These are phyloP conservation scores for Nicotiana attenuata DNA, from an alignment of 257 asterid species.

Conservation along the genomic window DNA sequence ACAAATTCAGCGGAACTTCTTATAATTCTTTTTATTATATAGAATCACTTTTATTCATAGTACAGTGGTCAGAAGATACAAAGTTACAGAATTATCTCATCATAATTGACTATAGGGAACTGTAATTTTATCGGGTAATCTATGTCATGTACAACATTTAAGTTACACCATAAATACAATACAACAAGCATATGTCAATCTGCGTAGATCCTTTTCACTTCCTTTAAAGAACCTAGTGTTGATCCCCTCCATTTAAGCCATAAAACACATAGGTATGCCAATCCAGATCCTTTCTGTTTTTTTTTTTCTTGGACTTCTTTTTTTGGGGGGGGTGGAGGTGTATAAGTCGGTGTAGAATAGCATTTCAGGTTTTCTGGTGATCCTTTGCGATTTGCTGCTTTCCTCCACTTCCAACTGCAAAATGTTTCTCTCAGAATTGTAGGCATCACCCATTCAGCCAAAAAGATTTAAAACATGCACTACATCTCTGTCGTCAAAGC, in stretches of 20 bases:
- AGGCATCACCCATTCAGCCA: background rate
- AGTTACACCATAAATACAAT: background rate
- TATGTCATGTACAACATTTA: background rate
- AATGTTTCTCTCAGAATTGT: background rate
- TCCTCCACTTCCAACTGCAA: background rate
- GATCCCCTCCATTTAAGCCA: background rate
- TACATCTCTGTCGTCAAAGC: background rate
- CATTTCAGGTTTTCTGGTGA: background rate
- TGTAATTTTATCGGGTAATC: background rate
- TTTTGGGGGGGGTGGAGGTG: background rate
- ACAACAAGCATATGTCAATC: background rate
- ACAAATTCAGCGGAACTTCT: conserved; percentile 18
- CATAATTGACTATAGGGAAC: background rate
- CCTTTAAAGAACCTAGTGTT: background rate
- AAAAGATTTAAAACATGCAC: background rate
- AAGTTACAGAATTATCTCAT: background rate
- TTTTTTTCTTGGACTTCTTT: background rate
- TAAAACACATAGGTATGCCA: background rate
- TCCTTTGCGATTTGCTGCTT: background rate
- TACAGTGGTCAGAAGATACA: background rate
- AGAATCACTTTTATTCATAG: conserved; percentile 7
- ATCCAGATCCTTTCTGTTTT: background rate
- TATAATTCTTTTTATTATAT: conserved; percentile 6
- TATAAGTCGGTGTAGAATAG: background rate
- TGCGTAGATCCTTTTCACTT: background rate